Conservation (phyloP, 2,329 filamentous ascomycete genomes). For the Cytospora piceae region DNA sequence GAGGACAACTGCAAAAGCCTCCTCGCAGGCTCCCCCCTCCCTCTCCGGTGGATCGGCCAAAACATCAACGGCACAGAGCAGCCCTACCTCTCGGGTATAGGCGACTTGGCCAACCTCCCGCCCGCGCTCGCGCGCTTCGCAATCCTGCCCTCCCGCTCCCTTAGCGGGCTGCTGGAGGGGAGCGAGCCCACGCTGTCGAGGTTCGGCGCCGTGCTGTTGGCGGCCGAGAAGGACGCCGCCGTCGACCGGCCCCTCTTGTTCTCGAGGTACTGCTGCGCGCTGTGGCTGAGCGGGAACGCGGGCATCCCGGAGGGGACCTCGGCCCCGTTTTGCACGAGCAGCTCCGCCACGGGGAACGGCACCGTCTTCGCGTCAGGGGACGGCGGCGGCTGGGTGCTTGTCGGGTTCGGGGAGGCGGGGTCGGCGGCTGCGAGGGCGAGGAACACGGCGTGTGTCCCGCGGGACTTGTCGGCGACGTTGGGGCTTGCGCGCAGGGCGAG, state of each 20-base stretch:
- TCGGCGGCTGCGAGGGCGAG: conserved; percentile 91
- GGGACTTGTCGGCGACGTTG: conserved; percentile 82
- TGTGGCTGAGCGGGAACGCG: conserved; percentile 80
- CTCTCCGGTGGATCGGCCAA: conserved; percentile 28
- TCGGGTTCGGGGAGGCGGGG: conserved; percentile 73
- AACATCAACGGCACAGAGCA: conserved; percentile 32
- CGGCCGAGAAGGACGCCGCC: conserved; percentile 35
- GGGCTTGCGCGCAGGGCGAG: conserved; percentile 85
- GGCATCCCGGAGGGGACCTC: conserved; percentile 78
- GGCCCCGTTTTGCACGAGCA: conserved; percentile 91
- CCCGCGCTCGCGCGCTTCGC: conserved; percentile 82
- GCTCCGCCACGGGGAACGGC: conserved; percentile 86
- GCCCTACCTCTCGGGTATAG: conserved; percentile 65
- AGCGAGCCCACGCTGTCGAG: conserved; percentile 66
- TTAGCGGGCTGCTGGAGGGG: conserved; percentile 47
- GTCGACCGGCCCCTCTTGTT: conserved; percentile 64
- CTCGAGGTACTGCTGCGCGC: conserved; percentile 83
- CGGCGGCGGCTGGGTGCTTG: conserved; percentile 45
- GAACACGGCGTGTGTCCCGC: conserved; percentile 87
- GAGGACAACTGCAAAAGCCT: conserved; percentile 28
- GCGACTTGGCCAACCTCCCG: conserved; percentile 69
- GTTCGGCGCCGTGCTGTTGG: conserved; percentile 37
- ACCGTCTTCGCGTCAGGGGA: conserved; percentile 54
- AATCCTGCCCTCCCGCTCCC: conserved; percentile 69
- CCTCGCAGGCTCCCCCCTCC: conserved; percentile 20